Evolutionary conservation across 2,329 filamentous ascomycete species (phyloP), one percentile per base, ranked within the genome.

Genomic region (Fusarium marasasianum): DNA sequence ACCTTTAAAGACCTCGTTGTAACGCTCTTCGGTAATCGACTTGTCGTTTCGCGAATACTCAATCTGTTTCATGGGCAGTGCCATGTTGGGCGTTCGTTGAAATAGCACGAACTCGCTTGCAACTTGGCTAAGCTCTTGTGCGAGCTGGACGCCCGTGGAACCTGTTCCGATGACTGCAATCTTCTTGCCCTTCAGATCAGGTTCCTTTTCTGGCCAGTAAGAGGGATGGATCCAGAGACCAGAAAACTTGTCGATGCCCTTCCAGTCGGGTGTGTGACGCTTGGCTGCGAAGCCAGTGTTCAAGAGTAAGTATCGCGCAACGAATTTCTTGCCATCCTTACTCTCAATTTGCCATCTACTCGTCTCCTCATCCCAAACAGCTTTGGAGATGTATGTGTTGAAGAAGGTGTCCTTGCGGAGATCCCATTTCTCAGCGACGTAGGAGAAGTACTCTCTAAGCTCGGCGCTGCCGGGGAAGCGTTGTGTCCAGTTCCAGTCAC

Each of bases 311-410:
- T 50, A 58, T 29, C 18, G 29, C 22, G 37, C 47, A 8, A 35
- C 13, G 17, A 54, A 41, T n/a, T 31, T 58, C 31, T 50, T 50
- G 1, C 33, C 33, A 2, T 58, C 31, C 4, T 29, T 54, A 13
- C 37, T 41, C 10, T 24, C 26, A 0, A 61, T 35, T 2, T 63
- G 20, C 51, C 66, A 40, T 41, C 37, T 58, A 6, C 6, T 37
- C 1, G 8, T 1, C 5, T 50, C 13, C 12, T 58, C 41, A 1
- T n/a, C 18, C 55, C 55, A 58, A 1, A 51, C 47, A 6, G 70
- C 61, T 1, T 61, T 70, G 1, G 79, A 76, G 62, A 87, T 78
- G 77, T 87, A 90, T 12, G 80, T 79, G 20, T 50, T 37, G 41
- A 58, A 58, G 2, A 50, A 13, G 20, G 81, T 83, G 48, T 74